Evolutionary conservation across 2,329 filamentous ascomycete species (phyloP).

Genomic region (Paraphaeosphaeria sporulosa): DNA sequence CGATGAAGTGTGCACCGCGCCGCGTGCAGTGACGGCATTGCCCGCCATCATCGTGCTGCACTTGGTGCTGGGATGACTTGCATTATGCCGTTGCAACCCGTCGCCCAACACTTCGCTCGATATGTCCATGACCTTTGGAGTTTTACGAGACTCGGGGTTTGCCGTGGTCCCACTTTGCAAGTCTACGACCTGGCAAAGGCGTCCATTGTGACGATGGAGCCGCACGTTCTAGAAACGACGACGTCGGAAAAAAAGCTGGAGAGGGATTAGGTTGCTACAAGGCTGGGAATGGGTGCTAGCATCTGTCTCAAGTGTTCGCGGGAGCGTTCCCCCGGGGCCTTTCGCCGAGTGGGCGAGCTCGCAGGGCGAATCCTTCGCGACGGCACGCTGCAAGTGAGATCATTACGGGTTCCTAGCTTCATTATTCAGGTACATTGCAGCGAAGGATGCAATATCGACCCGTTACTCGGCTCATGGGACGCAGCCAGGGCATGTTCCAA

Average conservation of each 20-base stretch:
- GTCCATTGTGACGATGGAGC: neutral
- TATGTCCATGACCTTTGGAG: neutral
- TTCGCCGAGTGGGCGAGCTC: neutral
- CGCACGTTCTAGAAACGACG: conserved; percentile 2
- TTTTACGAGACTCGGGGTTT: neutral
- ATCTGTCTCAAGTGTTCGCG: conserved; percentile 4
- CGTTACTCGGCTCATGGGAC: neutral
- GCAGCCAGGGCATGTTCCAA: neutral
- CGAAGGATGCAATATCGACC: neutral
- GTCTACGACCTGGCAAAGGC: neutral
- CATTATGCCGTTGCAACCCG: neutral
- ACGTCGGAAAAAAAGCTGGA: neutral
- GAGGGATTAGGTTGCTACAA: conserved; percentile 7
- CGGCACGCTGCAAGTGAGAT: too few relatives aligned
- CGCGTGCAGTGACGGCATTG: neutral
- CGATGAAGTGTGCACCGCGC: conserved; percentile 1
- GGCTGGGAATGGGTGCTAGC: neutral
- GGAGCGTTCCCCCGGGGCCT: neutral
- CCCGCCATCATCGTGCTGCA: neutral
- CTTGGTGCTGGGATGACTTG: neutral
- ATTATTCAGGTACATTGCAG: neutral
- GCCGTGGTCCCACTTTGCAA: neutral
- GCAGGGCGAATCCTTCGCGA: conserved; percentile 2
- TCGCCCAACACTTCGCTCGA: neutral
- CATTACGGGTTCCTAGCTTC: neutral